Conservation (phyloP, 441 rosid genomes). For the Isatis lusitanica region DNA sequence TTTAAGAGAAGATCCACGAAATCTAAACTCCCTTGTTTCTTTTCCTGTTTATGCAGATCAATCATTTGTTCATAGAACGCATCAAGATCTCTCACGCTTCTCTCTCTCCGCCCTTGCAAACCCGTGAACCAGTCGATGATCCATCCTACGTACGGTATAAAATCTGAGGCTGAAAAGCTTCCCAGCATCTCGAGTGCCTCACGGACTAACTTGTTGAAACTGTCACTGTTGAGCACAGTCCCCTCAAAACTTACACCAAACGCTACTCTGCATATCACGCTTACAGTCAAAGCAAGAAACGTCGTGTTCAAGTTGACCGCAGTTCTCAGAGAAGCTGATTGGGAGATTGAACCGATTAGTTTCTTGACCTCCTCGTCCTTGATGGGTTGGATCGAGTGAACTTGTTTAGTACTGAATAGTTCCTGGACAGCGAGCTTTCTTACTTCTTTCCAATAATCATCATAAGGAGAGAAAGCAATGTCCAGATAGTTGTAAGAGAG, state of each 20-base stretch:
- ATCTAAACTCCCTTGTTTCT: slow-evolving; percentile 35
- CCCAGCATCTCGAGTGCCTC: slow-evolving; percentile 38
- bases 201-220: slow-evolving; percentile 40
- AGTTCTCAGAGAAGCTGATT: slow-evolving; percentile 30
- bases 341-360: slow-evolving; percentile 36
- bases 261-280: slow-evolving; percentile 39
- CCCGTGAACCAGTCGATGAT: slow-evolving; percentile 46
- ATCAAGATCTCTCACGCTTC: slow-evolving; percentile 38
- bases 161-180: slow-evolving; percentile 46
- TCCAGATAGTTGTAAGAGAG: slow-evolving; percentile 51
- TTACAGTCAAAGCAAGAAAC: slow-evolving; percentile 38
- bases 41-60: slow-evolving; percentile 43
- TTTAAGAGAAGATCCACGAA: slow-evolving; percentile 51
- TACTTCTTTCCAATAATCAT: slow-evolving; percentile 50
- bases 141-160: slow-evolving; percentile 47
- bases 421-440: slow-evolving; percentile 43
- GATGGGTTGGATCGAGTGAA: slow-evolving; percentile 40
- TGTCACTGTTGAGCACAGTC: slow-evolving; percentile 34
- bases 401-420: slow-evolving; percentile 50
- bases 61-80: slow-evolving; percentile 42
- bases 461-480: slow-evolving; percentile 47
- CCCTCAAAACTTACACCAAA: slow-evolving; percentile 44
- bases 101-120: slow-evolving; percentile 37
- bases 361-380: slow-evolving; percentile 49
- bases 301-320: slow-evolving; percentile 45